Evolutionary conservation across 805 yeast genomes (phyloP), one percentile per base, ranked within the genome.

Genomic region (Metschnikowia baotianmanensis): DNA sequence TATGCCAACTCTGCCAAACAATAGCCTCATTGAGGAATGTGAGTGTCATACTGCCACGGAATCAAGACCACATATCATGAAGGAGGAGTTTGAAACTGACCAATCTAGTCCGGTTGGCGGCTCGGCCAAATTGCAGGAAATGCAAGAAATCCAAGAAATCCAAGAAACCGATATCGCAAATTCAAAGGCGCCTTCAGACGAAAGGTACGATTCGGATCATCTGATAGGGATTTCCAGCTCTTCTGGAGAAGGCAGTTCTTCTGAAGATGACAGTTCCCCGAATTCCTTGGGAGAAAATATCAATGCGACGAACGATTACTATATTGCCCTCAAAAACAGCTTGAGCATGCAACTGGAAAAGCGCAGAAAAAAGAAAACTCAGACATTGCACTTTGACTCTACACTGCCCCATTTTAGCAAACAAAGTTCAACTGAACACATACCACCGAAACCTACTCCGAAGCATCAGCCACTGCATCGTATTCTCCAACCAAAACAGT

Each of bases 401-500:
- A n/a, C n/a, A n/a, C n/a, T n/a, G n/a, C n/a, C n/a, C n/a, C n/a
- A n/a, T n/a, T n/a, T 6, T 7, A 11, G 17, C 13, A n/a, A 3
- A 6, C 23, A 7, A 10, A 10, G 3, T 16, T 18, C 23, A 21
- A 9, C 9, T 7, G 9, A 9, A 21, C 16, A 19, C 10, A 34
- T 21, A 10, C 43, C 34, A 16, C 8, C 27, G n/a, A 39, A 43
- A 16, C 46, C 46, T 10, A 32, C 42, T 11, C 42, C 40, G 1
- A 68, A 67, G 37, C 71, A 67, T 42, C 59, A 61, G 40, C 75
- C 75, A 4, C 64, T 67, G 21, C 75, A 69, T 49, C 68, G 65
- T 36, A 61, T 56, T 2, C 51, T 69, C 26, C 62, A 66, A 48
- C 75, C 75, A 1, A 65, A 65, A 47, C 53, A 61, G 27, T 65